Evolutionary conservation across 2,329 filamentous ascomycete species (phyloP), one percentile per base, ranked within the genome.

Genomic region (Xylariaceae sp.): DNA sequence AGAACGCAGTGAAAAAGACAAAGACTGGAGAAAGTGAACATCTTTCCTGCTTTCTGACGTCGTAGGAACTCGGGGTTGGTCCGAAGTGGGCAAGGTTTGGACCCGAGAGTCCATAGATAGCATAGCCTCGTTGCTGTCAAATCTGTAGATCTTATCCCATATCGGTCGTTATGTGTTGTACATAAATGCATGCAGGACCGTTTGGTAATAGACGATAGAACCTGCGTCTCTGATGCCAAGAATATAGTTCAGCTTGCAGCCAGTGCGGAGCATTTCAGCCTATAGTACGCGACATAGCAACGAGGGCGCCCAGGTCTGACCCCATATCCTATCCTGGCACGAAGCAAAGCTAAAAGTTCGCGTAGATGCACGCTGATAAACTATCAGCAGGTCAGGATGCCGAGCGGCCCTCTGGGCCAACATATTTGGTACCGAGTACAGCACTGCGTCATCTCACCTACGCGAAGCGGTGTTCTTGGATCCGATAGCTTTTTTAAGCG

Each of bases 371-470:
- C 34, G 44, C n/a, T 14, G 8, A 14, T 55, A 16, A 29, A 28
- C 26, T 44, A 23, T n/a, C n/a, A n/a, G n/a, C n/a, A n/a, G n/a
- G n/a, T n/a, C n/a, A n/a, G n/a, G n/a, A n/a, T n/a, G n/a, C 23
- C 31, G 24, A 17, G 44, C 23, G 23, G 37, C 21, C 11, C 24
- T 37, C 33, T 31, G 12, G 19, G 33, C 12, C 9, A 19, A 28
- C 16, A 16, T 28, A 33, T 41, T 34, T 28, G 36, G 21, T 17
- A 17, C 23, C 6, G 2, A 17, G 36, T 16, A 58, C 55, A n/a
- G n/a, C n/a, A n/a, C n/a, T n/a, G n/a, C n/a, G 55, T 58, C 55
- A 58, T 53, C 44, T 39, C 33, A 29, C 50, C 34, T 50, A 49
- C 7, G 33, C 39, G 39, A 58, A 21, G 39, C 29, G n/a, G 26